Base-by-base conservation (phyloP, 805 yeast genomes). In the Candida sanyiensis region DNA sequence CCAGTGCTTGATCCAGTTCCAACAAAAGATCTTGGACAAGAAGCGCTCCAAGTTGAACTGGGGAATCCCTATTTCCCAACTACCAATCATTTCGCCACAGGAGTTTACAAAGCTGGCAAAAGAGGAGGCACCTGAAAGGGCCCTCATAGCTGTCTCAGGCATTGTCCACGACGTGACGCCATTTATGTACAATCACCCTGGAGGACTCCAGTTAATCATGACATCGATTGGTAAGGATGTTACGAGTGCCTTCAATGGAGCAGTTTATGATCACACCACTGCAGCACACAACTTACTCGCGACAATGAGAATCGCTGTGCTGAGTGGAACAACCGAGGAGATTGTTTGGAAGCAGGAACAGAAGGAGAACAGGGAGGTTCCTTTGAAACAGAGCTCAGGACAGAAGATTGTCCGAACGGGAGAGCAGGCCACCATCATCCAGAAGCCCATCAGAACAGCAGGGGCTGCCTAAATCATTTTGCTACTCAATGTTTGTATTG, bases 81-180 rank as follows among this genome's bases (percentile, higher is more conserved):
- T 89, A 12, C 97, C 97, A 0, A 72, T 80, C 29, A 57, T 76
- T 47, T 73, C 76, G 40, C 70, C 70, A 33, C 75, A 71, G 35
- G 78, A 73, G 45, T 76, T 75, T 59, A 61, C 57, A 46, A 47
- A 45, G 31, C 39, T 54, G 42, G 63, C 65, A 3, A 48, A 48
- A 20, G 69, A 59, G 35, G 69, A 69, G 46, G 58, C 75, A 61
- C 62, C 75, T 63, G 59, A 67, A 56, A 58, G 78, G 33, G 79
- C 82, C 22, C 72, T 87, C 46, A 86, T 87, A 21, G 85, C 87
- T 11, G 86, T 89, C 34, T 84, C 85, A 31, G 95, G 95, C 26
- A 86, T 90, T 37, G 93, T 89, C 19, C 97, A 90, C 61, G 97
- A 89, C 57, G 83, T 90, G 10, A 80, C 95, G 5, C 94, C 93